phyloP scores from a whole-genome alignment of 1,284 basidiomycete species.

The Mycosarcoma mackinlayi region DNA sequence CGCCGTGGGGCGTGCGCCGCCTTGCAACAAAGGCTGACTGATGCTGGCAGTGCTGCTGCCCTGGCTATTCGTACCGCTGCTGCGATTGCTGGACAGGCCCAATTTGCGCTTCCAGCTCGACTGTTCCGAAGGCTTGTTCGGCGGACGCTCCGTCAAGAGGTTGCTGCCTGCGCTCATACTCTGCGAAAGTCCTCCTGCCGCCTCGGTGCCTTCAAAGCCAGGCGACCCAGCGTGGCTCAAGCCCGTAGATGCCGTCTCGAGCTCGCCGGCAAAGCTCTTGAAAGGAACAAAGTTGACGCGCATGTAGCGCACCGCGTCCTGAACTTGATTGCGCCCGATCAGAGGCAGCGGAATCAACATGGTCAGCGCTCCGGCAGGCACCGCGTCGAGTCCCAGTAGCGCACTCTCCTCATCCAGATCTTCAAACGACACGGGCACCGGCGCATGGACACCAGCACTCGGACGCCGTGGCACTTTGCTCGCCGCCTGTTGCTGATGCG shows the following conservation, averaged over 20 bases:
- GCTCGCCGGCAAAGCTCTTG: slow-evolving; percentile 9
- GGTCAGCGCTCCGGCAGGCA: slow-evolving; percentile 47
- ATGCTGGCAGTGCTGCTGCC: not conserved
- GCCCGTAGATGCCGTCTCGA: slow-evolving; percentile 1
- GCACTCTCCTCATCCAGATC: slow-evolving; percentile 34
- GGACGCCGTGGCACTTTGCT: slow-evolving; percentile 6
- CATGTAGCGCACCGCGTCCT: slow-evolving; percentile 43
- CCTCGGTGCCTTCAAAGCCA: slow-evolving; percentile 11
- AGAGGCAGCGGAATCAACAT: slow-evolving; percentile 61
- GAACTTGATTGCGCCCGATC: slow-evolving; percentile 14
- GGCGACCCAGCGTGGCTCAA: slow-evolving; percentile 11
- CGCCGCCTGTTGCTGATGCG: slow-evolving; percentile 19
- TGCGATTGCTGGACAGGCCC: slow-evolving; percentile 17
- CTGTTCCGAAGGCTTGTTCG: slow-evolving; percentile 18
- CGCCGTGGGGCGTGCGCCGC: not conserved
- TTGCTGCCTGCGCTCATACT: slow-evolving; percentile 27
- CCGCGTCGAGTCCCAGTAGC: slow-evolving; percentile 49
- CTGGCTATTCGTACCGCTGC: not conserved
- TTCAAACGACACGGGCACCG: slow-evolving; percentile 6
- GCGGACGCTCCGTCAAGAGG: slow-evolving; percentile 5
- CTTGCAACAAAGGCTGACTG: not conserved
- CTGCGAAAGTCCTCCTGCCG: slow-evolving; percentile 5
- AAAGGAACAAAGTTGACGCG: slow-evolving; percentile 56
- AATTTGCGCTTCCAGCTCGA: slow-evolving; percentile 45
- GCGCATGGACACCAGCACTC: not conserved